Percentiles rank a stretch among this genome's conserved stretches.
phyloP scores from a whole-genome alignment of 176 grass and related monocot genomes.

The Puya raimondii region DNA sequence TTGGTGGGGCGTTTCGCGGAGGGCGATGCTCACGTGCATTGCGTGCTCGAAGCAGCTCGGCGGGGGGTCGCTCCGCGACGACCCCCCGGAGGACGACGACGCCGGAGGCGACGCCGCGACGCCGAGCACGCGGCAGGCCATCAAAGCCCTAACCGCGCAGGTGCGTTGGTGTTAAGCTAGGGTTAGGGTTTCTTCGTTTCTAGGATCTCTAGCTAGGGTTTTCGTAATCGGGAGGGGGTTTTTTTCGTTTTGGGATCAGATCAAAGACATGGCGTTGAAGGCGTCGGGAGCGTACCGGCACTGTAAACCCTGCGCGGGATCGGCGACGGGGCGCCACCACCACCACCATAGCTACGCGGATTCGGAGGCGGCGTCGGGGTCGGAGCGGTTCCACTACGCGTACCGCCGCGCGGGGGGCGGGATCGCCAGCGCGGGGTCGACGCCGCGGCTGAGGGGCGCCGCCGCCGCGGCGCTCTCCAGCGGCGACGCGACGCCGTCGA shows the following conservation, averaged over 20 bases:
- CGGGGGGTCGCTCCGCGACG: constrained; percentile 41
- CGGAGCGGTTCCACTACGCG: constrained; percentile 43
- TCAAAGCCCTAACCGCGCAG: constrained; percentile 87
- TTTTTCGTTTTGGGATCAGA: constrained; percentile 30
- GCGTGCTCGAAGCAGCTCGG: constrained; percentile 78
- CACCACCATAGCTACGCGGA: constrained; percentile 55
- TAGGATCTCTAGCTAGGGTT: not conserved
- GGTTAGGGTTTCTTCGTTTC: not conserved
- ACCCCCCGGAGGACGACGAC: constrained; percentile 37
- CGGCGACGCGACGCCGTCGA: constrained; percentile 68
- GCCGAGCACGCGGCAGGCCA: constrained; percentile 71
- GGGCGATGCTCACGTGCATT: constrained; percentile 89
- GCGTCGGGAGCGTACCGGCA: constrained; percentile 87
- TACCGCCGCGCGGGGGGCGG: constrained; percentile 26
- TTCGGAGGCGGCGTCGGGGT: constrained; percentile 41
- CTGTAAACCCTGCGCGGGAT: constrained; percentile 85
- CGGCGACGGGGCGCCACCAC: constrained; percentile 27
- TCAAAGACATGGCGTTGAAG: constrained; percentile 92
- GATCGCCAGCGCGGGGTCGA: constrained; percentile 34
- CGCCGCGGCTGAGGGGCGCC: constrained; percentile 24
- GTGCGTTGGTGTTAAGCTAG: constrained; percentile 13
- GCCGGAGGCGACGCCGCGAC: constrained; percentile 28
- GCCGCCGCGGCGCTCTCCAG: constrained; percentile 26
- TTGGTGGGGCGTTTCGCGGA: not conserved
- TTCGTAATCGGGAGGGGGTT: constrained; percentile 15